These are phyloP conservation scores for Fusarium odoratissimum DNA, from an alignment of 2,329 filamentous ascomycete species.

Conservation along the genomic window DNA sequence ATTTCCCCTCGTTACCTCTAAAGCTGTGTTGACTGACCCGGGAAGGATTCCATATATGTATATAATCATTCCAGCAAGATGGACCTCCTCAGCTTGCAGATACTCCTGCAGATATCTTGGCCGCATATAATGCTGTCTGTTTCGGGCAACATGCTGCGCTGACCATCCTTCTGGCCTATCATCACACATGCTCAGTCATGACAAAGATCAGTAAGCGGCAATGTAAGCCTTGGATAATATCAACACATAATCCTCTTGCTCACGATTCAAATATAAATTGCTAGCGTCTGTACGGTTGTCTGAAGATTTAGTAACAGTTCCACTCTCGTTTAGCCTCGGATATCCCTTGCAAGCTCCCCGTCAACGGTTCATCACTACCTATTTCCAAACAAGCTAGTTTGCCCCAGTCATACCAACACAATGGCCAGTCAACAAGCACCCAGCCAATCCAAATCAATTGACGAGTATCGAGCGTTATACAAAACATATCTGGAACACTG, in stretches of 20 bases:
- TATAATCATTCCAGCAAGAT: fast-evolving
- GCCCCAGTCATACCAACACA: neutral
- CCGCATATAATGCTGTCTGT: neutral
- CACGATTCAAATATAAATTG: neutral
- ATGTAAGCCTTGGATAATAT: neutral
- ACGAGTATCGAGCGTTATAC: neutral
- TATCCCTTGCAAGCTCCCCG: neutral
- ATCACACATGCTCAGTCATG: neutral
- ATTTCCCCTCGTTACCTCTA: fast-evolving
- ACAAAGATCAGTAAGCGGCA: slow-evolving; percentile 7
- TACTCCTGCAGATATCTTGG: neutral
- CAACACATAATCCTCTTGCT: fast-evolving
- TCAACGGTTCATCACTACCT: neutral
- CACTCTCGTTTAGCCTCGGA: neutral
- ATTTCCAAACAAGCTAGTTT: neutral
- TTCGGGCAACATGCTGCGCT: neutral
- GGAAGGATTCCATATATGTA: neutral
- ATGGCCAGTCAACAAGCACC: neutral
- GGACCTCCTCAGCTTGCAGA: too few species aligned
- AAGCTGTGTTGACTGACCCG: fast-evolving
- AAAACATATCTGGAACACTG: slow-evolving; percentile 8
- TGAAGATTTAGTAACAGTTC: neutral
- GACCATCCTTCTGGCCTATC: neutral
- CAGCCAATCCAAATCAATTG: neutral
- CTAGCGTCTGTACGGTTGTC: fast-evolving